These are phyloP conservation scores for Pseudopyricularia cyperi DNA, from an alignment of 2,329 filamentous ascomycete species.

Conservation along the genomic window DNA sequence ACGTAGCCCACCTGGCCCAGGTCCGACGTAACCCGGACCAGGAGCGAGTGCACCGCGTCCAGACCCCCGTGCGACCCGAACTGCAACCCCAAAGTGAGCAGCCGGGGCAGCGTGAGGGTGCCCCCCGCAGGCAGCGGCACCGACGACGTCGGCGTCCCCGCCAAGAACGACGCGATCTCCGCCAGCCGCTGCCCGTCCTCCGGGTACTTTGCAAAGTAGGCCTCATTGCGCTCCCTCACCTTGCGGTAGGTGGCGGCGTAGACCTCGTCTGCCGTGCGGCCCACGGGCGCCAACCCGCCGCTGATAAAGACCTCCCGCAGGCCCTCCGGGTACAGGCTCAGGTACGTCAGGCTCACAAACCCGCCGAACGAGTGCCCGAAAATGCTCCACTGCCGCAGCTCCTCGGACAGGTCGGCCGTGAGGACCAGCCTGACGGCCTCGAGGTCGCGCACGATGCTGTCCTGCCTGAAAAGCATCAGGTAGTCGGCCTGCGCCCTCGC, in stretches of 20 bases:
- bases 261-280: conserved; percentile 57
- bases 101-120: conserved; percentile 55
- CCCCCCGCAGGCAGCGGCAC: conserved; percentile 61
- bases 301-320: conserved; percentile 74
- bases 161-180: conserved; percentile 51
- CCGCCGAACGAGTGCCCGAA: conserved; percentile 90
- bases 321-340: conserved; percentile 67
- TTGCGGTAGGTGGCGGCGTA: conserved; percentile 61
- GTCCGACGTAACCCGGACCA: conserved; percentile 59
- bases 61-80: conserved; percentile 73
- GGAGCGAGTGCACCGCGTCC: conserved; percentile 58
- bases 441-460: conserved; percentile 79
- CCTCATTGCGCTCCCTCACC: conserved; percentile 57
- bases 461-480: conserved; percentile 73
- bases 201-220: conserved; percentile 76
- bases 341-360: conserved; percentile 72
- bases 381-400: conserved; percentile 67
- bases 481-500: conserved; percentile 60
- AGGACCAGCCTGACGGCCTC: conserved; percentile 72
- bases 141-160: conserved; percentile 34
- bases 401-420: conserved; percentile 49
- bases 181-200: conserved; percentile 61
- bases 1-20: conserved; percentile 65
- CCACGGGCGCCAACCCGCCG: conserved; percentile 70
- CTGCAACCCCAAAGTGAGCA: conserved; percentile 63